Evolutionary conservation across 768 basidiomycete genomes (phyloP).

Genomic region (Tulasnella sp.): DNA sequence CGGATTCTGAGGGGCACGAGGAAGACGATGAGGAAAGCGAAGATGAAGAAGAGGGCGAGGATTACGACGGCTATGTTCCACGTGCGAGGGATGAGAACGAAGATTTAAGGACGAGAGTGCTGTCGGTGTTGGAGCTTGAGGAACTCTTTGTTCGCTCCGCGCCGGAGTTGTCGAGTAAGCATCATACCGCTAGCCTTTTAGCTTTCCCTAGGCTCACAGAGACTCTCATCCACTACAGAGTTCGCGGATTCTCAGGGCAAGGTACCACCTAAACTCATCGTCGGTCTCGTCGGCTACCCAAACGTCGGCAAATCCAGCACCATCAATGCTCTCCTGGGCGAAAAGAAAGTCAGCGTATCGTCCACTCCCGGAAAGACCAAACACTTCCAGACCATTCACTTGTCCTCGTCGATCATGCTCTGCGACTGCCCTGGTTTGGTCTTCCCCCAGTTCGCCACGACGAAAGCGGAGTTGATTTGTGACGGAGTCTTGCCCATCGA

Average conservation of each 20-base stretch:
- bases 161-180: slow-evolving; percentile 66
- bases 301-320: slow-evolving; percentile 99
- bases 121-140: slow-evolving; percentile 87
- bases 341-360: slow-evolving; percentile 98
- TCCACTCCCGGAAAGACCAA: slow-evolving; percentile 98
- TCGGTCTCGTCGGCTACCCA: slow-evolving; percentile 96
- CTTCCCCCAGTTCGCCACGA: slow-evolving; percentile 97
- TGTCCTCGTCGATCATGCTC: slow-evolving; percentile 83
- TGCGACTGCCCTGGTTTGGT: slow-evolving; percentile 99
- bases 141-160: slow-evolving; percentile 72
- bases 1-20: slow-evolving; percentile 42
- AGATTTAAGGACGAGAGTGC: slow-evolving; percentile 72
- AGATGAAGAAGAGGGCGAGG: slow-evolving; percentile 48
- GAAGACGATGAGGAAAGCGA: slow-evolving; percentile 44
- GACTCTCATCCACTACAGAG: slow-evolving; percentile 48
- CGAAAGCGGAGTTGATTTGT: slow-evolving; percentile 92
- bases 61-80: slow-evolving; percentile 25
- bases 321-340: slow-evolving; percentile 93
- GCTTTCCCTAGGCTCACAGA: neutral
- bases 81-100: slow-evolving; percentile 46
- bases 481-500: slow-evolving; percentile 98
- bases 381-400: slow-evolving; percentile 96
- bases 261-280: slow-evolving; percentile 64
- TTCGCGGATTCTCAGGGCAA: slow-evolving; percentile 64
- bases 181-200: neutral